phyloP scores from a whole-genome alignment of 805 yeast species.

The Schwanniomyces yamadae region DNA sequence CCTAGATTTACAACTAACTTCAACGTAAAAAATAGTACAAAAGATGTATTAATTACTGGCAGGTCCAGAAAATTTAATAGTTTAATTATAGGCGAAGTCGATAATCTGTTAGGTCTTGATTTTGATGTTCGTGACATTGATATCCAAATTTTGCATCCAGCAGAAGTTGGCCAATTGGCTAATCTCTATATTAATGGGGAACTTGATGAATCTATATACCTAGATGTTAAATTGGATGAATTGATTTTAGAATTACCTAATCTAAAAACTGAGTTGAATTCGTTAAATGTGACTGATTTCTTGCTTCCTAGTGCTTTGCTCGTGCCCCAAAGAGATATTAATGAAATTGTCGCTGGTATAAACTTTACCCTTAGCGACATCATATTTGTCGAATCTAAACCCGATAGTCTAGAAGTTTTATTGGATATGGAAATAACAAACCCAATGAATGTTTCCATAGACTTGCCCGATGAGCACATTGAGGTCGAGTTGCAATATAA shows the following conservation, averaged over 20 bases:
- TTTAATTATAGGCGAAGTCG: conserved; percentile 3
- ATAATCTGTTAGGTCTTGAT: conserved; percentile 4
- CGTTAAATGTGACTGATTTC: conserved; percentile 6
- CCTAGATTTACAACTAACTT: conserved; percentile 9
- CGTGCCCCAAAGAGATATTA: not conserved
- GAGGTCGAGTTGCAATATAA: conserved; percentile 29
- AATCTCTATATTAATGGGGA: conserved; percentile 10
- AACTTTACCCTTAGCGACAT: conserved; percentile 17
- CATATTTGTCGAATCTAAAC: conserved; percentile 25
- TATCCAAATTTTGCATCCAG: conserved; percentile 11
- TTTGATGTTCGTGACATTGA: conserved; percentile 9
- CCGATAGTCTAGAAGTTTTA: conserved; percentile 20
- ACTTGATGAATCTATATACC: conserved; percentile 4
- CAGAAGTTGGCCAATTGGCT: conserved; percentile 13
- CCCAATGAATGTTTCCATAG: conserved; percentile 27
- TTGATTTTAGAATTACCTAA: conserved; percentile 12
- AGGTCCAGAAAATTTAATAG: conserved; percentile 8
- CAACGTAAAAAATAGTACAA: conserved; percentile 4
- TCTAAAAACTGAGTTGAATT: not conserved
- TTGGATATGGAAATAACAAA: conserved; percentile 31
- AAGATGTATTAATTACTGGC: conserved; percentile 8
- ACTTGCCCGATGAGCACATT: conserved; percentile 20
- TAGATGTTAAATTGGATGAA: conserved; percentile 14
- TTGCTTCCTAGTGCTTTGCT: not conserved
- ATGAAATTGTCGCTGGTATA: conserved; percentile 7